Evolutionary conservation across 2,329 filamentous ascomycete species (phyloP).

Genomic region (Trichophyton simii): DNA sequence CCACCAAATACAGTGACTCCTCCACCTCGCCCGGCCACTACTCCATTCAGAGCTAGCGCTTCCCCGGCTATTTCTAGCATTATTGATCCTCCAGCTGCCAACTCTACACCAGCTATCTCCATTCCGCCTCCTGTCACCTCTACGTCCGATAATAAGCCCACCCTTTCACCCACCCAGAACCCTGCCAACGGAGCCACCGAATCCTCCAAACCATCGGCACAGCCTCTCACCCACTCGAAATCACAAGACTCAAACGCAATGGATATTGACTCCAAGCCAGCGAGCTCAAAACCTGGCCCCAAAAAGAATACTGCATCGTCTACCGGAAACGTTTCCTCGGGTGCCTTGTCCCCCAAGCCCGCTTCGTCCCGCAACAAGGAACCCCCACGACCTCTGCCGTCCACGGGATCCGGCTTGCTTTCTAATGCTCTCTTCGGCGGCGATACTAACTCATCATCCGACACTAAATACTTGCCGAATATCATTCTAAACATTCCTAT

Average conservation of each 20-base stretch:
- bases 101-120: slow-evolving; percentile 7
- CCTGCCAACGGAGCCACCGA: not conserved
- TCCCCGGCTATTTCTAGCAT: slow-evolving; percentile 87
- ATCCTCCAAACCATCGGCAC: not conserved
- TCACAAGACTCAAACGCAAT: slow-evolving; percentile 19
- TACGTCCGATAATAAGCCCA: not conserved
- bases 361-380: slow-evolving; percentile 35
- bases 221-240: slow-evolving; percentile 5
- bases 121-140: not conserved
- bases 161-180: not conserved
- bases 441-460: slow-evolving; percentile 35
- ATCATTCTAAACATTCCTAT: slow-evolving; percentile 78
- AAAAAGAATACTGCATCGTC: slow-evolving; percentile 24
- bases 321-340: slow-evolving; percentile 39
- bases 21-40: slow-evolving; percentile 39
- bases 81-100: slow-evolving; percentile 53
- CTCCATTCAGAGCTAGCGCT: slow-evolving; percentile 56
- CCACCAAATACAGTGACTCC: slow-evolving; percentile 37
- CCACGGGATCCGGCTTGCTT: slow-evolving; percentile 49
- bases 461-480: slow-evolving; percentile 47
- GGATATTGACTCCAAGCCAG: slow-evolving; percentile 20
- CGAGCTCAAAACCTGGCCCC: slow-evolving; percentile 13
- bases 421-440: slow-evolving; percentile 50
- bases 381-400: slow-evolving; percentile 41
- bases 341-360: slow-evolving; percentile 44